A percentile compares a stretch with the other conserved stretches of the same genome.
phyloP scores from a whole-genome alignment of 169 alveolate species.

The Cryptosporidium viatorum region DNA sequence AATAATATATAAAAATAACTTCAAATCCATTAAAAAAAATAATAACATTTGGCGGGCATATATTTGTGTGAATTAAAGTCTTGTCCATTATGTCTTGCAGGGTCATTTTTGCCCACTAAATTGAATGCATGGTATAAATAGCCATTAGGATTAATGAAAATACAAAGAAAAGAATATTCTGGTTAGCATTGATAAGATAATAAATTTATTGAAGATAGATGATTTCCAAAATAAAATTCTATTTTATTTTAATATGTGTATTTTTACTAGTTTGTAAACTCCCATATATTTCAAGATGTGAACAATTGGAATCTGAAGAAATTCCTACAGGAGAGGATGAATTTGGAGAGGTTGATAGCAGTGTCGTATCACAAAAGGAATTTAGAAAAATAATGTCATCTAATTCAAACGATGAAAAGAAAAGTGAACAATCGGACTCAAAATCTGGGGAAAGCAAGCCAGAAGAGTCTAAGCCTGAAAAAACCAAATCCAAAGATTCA shows the following conservation, averaged over 20 bases:
- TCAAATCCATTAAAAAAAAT: not conserved
- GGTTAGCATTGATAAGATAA: not conserved
- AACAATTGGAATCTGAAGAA: conserved; percentile 22
- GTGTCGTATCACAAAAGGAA: conserved; percentile 2
- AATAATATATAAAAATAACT: too few species aligned
- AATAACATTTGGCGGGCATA: conserved; percentile 32
- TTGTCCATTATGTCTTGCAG: conserved; percentile 58
- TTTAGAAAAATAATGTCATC: conserved; percentile 33
- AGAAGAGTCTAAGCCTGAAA: not conserved
- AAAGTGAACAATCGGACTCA: not conserved
- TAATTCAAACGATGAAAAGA: not conserved
- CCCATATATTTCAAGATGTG: conserved; percentile 21
- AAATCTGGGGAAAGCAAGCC: not conserved
- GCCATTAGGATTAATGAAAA: conserved; percentile 4
- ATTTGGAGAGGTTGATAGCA: conserved; percentile 12
- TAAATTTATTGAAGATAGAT: not conserved
- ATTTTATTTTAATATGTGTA: not conserved
- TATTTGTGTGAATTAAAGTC: conserved; percentile 50
- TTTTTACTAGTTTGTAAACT: conserved; percentile 1
- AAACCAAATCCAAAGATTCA: not conserved
- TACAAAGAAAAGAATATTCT: not conserved
- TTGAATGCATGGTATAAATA: conserved; percentile 14
- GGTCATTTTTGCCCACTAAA: conserved; percentile 61
- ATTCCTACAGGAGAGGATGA: conserved; percentile 9
- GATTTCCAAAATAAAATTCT: conserved; percentile 1